phyloP scores from a whole-genome alignment of 768 basidiomycete genomes.

The Aureoboletus auriporus region DNA sequence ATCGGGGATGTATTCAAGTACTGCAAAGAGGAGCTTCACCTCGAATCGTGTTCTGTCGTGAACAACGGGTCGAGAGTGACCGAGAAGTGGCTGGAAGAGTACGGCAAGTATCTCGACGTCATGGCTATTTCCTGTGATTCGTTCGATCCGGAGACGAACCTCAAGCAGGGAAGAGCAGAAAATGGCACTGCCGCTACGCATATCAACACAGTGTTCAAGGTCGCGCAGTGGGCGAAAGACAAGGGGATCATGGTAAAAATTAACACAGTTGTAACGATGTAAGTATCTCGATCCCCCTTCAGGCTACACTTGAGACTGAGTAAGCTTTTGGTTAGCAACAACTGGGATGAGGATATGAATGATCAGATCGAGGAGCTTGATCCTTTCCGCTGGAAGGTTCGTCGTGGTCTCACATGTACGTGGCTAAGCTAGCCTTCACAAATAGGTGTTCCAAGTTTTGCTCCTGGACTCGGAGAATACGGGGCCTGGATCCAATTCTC shows the following conservation, averaged over 20 bases:
- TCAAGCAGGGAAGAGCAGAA: slow-evolving; percentile 26
- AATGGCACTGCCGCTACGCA: slow-evolving; percentile 24
- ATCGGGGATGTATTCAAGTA: slow-evolving; percentile 31
- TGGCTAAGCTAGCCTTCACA: neutral
- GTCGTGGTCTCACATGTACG: neutral
- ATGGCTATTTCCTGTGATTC: slow-evolving; percentile 36
- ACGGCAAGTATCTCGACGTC: slow-evolving; percentile 33
- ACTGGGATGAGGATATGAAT: slow-evolving; percentile 35
- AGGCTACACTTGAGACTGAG: neutral
- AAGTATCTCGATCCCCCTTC: slow-evolving; percentile 1
- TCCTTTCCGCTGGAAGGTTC: slow-evolving; percentile 35
- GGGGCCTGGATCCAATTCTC: slow-evolving; percentile 18
- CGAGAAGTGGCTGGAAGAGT: slow-evolving; percentile 33
- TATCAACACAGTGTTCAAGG: slow-evolving; percentile 12
- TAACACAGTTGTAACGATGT: slow-evolving; percentile 29
- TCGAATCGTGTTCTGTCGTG: slow-evolving; percentile 29
- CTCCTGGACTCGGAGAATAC: slow-evolving; percentile 30
- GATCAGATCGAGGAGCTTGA: slow-evolving; percentile 24
- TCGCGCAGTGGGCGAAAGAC: slow-evolving; percentile 29
- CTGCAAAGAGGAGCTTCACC: slow-evolving; percentile 29
- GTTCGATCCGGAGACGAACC: slow-evolving; percentile 32
- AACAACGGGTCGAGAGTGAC: slow-evolving; percentile 34
- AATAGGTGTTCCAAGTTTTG: slow-evolving; percentile 29
- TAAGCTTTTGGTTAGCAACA: slow-evolving; percentile 17
- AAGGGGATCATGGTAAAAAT: slow-evolving; percentile 32